A percentile compares a stretch with the other conserved stretches of the same genome.
Evolutionary conservation across 139 green algal species (phyloP).

Genomic region (Chlorella sorokiniana): DNA sequence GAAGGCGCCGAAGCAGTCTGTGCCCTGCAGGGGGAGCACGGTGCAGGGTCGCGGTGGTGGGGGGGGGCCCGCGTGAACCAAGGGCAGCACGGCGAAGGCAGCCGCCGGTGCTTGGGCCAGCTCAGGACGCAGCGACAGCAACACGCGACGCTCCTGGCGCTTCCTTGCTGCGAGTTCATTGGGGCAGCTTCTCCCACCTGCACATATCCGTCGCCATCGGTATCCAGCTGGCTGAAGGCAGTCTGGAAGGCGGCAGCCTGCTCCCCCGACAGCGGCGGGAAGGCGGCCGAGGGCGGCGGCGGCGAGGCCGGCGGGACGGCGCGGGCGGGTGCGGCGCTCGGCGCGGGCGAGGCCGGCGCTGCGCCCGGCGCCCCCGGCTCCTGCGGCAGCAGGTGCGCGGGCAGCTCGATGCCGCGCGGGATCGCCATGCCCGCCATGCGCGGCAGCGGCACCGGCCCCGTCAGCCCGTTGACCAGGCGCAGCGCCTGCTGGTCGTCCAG

Average conservation of each 20-base stretch:
- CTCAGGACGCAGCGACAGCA: background rate
- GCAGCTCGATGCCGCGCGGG: slow-evolving; percentile 31
- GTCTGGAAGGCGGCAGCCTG: slow-evolving; percentile 67
- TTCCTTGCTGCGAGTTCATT: background rate
- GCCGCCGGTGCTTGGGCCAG: background rate
- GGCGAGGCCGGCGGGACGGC: background rate
- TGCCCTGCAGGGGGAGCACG: slow-evolving; percentile 55
- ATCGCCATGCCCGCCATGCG: slow-evolving; percentile 37
- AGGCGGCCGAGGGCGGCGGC: slow-evolving; percentile 25
- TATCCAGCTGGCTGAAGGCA: slow-evolving; percentile 75
- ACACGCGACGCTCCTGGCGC: no score
- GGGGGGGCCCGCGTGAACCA: no score
- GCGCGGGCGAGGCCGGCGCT: background rate
- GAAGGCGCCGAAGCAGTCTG: slow-evolving; percentile 82
- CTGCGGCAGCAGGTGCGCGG: slow-evolving; percentile 3
- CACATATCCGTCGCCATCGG: slow-evolving; percentile 71
- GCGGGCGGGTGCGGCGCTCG: background rate
- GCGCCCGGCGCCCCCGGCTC: background rate
- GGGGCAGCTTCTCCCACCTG: slow-evolving; percentile 20
- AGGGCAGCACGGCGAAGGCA: no score
- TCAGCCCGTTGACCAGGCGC: slow-evolving; percentile 43
- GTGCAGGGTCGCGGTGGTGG: no score
- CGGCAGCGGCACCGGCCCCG: slow-evolving; percentile 31
- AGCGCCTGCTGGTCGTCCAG: slow-evolving; percentile 39
- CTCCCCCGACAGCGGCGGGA: slow-evolving; percentile 52